phyloP scores from a whole-genome alignment of 2,329 filamentous ascomycete species.

The Fusarium solani-melongenae region DNA sequence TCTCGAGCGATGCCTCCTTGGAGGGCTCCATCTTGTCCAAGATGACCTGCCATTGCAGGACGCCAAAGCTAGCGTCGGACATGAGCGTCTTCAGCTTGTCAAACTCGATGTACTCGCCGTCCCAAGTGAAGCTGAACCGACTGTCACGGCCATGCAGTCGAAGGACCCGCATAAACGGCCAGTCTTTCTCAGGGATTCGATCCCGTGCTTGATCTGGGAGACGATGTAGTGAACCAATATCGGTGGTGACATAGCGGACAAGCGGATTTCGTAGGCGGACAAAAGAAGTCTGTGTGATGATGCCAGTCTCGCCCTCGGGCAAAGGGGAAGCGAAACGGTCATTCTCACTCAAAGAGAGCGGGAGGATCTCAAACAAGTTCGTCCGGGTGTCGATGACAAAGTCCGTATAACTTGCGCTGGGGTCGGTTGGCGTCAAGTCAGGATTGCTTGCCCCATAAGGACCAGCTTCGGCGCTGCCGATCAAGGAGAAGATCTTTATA shows the following conservation, averaged over 20 bases:
- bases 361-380: slow-evolving; percentile 52
- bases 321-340: slow-evolving; percentile 22
- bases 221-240: slow-evolving; percentile 54
- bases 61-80: slow-evolving; percentile 34
- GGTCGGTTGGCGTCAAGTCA: slow-evolving; percentile 38
- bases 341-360: slow-evolving; percentile 25
- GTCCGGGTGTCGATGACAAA: slow-evolving; percentile 53
- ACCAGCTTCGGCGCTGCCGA: slow-evolving; percentile 57
- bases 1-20: slow-evolving; percentile 39
- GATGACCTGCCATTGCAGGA: slow-evolving; percentile 58
- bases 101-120: slow-evolving; percentile 53
- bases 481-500: slow-evolving; percentile 52
- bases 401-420: slow-evolving; percentile 35
- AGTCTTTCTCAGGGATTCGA: slow-evolving; percentile 34
- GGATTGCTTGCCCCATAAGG: slow-evolving; percentile 50
- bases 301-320: slow-evolving; percentile 48
- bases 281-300: slow-evolving; percentile 56
- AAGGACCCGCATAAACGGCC: slow-evolving; percentile 47
- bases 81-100: slow-evolving; percentile 41
- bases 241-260: slow-evolving; percentile 56
- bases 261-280: slow-evolving; percentile 55
- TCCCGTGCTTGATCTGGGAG: slow-evolving; percentile 37
- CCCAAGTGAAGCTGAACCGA: slow-evolving; percentile 57
- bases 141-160: slow-evolving; percentile 55
- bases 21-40: slow-evolving; percentile 44